Base-by-base conservation (phyloP, 352 stramenopile species). In the Phytopythium oedochilum region DNA sequence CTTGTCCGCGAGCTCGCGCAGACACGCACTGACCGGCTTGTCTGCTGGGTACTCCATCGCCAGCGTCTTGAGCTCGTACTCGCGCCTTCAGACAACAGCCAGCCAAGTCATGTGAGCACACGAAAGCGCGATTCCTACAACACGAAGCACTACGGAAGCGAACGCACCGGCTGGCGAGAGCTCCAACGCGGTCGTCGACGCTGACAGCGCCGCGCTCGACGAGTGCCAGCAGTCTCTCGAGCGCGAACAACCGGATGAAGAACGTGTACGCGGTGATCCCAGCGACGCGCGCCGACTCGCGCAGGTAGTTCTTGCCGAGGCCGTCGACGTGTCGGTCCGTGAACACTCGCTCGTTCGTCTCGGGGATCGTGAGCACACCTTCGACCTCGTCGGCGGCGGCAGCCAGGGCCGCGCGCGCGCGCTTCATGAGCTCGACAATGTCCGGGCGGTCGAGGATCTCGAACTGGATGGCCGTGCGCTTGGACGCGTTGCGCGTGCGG, bases 281-380 rank as follows among this genome's bases (percentile, higher is more conserved):
- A 8, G 72, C 68, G 23, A 52, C 46, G 5, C 87, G 75, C 39
- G 85, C 76, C 7, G 63, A 48, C 45, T 93, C 83, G 10, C 73
- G 69, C 75, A 96, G 88, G 63, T 96, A 93, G 46, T 95, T 96
- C 48, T 93, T 94, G 40, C 87, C 87, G 42, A 94, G 57, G 2
- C 82, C 84, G 17, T 60, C 38, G 2, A 86, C 73, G 59, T 93
- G 70, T 38, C 71, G 74, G 58, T 94, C 82, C 14, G 83, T 95
- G 58, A 87, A 94, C 46, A 94, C 75, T 18, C 57, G 50, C 60
- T 90, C 79, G 14, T 78, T 72, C 14, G 46, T 42, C 34, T 39
- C 46, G 18, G 46, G 46, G 18, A 51, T 76, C 0, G 50, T 5
- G 31, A 92, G 54, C 3, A 23, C 40, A 26, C 83, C 53, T 34